Percentiles rank a stretch among this genome's conserved stretches.
Evolutionary conservation across 495 filamentous ascomycete species (phyloP).

Genomic region (Cetradonia linearis): DNA sequence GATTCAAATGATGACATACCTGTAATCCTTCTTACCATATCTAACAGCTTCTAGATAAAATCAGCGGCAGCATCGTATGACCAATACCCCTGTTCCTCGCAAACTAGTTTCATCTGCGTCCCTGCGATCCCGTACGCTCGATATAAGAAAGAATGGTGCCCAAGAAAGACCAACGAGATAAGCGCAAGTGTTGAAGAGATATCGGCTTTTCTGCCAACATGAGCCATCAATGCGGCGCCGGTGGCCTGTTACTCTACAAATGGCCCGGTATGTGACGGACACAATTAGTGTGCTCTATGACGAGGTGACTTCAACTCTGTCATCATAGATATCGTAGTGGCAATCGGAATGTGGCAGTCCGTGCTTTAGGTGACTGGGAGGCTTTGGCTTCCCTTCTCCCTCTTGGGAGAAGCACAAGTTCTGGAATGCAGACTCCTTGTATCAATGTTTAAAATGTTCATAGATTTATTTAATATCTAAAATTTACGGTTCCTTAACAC

Average conservation of each 20-base stretch:
- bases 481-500: too few relatives aligned
- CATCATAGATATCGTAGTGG: neutral
- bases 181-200: neutral
- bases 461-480: too few relatives aligned
- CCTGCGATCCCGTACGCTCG: neutral
- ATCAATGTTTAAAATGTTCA: too few relatives aligned
- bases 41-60: neutral
- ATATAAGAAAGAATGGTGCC: neutral
- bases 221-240: neutral
- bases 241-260: neutral
- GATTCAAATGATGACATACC: too few relatives aligned
- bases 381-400: neutral
- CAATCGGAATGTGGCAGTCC: neutral
- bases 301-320: neutral
- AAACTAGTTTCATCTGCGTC: too few relatives aligned
- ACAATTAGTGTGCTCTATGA: neutral
- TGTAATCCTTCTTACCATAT: neutral
- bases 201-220: neutral
- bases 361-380: neutral
- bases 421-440: too few relatives aligned
- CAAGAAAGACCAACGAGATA: neutral
- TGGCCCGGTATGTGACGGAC: neutral
- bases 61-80: too few relatives aligned
- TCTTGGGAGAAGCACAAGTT: too few relatives aligned
- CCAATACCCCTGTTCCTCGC: too few relatives aligned